Evolutionary conservation across 805 yeast species (phyloP).

Genomic region (Ogataea ramenticola): DNA sequence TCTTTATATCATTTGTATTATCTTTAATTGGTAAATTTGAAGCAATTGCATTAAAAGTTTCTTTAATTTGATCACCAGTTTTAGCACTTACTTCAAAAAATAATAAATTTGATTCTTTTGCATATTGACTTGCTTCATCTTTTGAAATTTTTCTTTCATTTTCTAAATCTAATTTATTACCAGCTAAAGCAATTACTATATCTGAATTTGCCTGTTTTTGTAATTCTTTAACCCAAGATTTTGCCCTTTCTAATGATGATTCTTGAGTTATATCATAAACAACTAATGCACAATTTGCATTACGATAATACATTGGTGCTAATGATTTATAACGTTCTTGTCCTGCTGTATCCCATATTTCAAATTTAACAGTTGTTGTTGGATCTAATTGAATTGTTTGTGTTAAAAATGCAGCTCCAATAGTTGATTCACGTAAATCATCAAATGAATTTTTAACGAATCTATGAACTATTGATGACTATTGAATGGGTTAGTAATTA

Average conservation of each 20-base stretch:
- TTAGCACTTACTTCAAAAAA: constrained; percentile 55
- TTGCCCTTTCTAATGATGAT: constrained; percentile 63
- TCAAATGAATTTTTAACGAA: constrained; percentile 70
- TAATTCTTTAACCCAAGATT: constrained; percentile 71
- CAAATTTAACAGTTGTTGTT: constrained; percentile 54
- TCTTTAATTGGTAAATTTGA: constrained; percentile 32
- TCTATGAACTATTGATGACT: constrained; percentile 56
- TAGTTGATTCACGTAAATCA: constrained; percentile 69
- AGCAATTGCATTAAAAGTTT: constrained; percentile 44
- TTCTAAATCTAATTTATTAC: constrained; percentile 64
- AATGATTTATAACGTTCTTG: constrained; percentile 73
- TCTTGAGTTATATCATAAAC: constrained; percentile 70
- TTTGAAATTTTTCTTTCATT: constrained; percentile 38
- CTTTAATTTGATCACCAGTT: constrained; percentile 42
- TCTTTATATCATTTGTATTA: constrained; percentile 13
- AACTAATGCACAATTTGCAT: constrained; percentile 73
- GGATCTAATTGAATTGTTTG: constrained; percentile 55
- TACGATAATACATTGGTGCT: constrained; percentile 80
- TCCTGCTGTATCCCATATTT: constrained; percentile 86
- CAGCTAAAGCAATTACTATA: constrained; percentile 76
- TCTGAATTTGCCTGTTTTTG: constrained; percentile 73
- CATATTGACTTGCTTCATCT: constrained; percentile 46
- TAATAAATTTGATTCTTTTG: constrained; percentile 41
- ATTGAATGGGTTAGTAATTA: not conserved
- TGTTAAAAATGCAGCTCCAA: constrained; percentile 79